These are phyloP conservation scores for Neoscytalidium dimidiatum DNA, from an alignment of 2,329 filamentous ascomycete species.

Conservation along the genomic window DNA sequence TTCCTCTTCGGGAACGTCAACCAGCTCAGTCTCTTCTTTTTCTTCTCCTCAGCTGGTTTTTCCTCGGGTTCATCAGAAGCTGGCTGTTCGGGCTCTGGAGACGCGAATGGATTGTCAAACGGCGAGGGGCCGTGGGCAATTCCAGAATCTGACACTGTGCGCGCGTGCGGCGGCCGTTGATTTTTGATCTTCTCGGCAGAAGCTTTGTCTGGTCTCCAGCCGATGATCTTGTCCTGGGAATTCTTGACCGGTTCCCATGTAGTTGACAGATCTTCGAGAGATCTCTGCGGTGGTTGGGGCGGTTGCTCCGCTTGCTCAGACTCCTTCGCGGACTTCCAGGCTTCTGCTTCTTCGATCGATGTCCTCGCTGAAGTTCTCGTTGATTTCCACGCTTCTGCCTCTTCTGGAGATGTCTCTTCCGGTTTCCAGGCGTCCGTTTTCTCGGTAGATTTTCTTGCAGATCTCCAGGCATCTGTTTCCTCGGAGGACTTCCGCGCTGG, in stretches of 20 bases:
- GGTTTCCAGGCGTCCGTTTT: background rate
- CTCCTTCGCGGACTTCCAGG: background rate
- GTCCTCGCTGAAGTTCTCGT: background rate
- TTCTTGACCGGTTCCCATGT: background rate
- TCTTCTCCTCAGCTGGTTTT: background rate
- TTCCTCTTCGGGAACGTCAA: constrained; percentile 6
- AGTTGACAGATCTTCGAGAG: background rate
- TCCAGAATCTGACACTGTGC: background rate
- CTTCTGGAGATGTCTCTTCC: background rate
- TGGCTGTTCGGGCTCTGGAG: background rate
- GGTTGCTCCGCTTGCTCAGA: background rate
- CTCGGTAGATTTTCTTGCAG: background rate
- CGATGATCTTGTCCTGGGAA: background rate
- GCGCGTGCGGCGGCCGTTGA: background rate
- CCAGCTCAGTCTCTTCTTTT: constrained; percentile 16
- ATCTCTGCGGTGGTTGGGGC: background rate
- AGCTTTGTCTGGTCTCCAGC: background rate
- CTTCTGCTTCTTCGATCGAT: background rate
- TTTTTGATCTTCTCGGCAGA: background rate
- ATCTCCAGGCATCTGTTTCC: background rate
- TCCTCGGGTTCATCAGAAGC: background rate
- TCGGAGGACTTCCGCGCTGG: background rate
- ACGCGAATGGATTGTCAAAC: constrained; percentile 11
- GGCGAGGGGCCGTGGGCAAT: background rate
- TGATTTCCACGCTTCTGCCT: constrained; percentile 1